Percentiles rank a stretch among this genome's conserved stretches.
Evolutionary conservation across 768 basidiomycete genomes (phyloP).

Genomic region (Suillus fuscotomentosus): DNA sequence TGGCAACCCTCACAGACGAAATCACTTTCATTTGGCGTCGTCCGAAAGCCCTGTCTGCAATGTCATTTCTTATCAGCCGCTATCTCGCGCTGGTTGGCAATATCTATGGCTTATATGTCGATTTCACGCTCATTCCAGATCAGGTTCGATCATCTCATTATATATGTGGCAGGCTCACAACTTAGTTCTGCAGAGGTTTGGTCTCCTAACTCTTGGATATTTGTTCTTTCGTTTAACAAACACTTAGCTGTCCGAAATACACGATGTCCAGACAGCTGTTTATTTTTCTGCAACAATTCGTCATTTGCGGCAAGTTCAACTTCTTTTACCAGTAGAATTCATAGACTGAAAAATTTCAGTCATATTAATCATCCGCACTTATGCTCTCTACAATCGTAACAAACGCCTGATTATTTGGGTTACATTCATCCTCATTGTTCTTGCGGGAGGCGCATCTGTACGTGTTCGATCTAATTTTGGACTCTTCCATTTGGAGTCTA

Average conservation of each 20-base stretch:
- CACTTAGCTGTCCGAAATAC: constrained; percentile 39
- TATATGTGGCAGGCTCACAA: neutral
- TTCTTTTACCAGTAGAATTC: neutral
- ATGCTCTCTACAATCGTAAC: constrained; percentile 49
- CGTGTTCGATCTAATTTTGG: constrained; percentile 16
- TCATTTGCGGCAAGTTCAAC: constrained; percentile 42
- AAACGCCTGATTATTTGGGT: constrained; percentile 36
- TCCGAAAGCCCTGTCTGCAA: constrained; percentile 36
- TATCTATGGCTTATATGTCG: constrained; percentile 27
- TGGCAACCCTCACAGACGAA: constrained; percentile 34
- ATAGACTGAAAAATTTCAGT: constrained; percentile 22
- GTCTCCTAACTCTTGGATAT: neutral
- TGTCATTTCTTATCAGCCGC: constrained; percentile 49
- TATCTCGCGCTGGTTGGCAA: constrained; percentile 46
- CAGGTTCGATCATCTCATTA: neutral
- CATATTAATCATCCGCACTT: constrained; percentile 46
- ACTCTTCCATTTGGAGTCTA: neutral
- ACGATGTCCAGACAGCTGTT: constrained; percentile 39
- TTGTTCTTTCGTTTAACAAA: neutral
- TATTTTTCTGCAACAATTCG: constrained; percentile 43
- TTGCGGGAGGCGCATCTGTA: constrained; percentile 37
- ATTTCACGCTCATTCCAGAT: constrained; percentile 21
- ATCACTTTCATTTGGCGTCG: constrained; percentile 44
- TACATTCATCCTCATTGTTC: constrained; percentile 28
- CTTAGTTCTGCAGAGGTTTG: constrained; percentile 7